Evolutionary conservation across 2,329 filamentous ascomycete genomes (phyloP).

Genomic region (Trichoderma sp.): DNA sequence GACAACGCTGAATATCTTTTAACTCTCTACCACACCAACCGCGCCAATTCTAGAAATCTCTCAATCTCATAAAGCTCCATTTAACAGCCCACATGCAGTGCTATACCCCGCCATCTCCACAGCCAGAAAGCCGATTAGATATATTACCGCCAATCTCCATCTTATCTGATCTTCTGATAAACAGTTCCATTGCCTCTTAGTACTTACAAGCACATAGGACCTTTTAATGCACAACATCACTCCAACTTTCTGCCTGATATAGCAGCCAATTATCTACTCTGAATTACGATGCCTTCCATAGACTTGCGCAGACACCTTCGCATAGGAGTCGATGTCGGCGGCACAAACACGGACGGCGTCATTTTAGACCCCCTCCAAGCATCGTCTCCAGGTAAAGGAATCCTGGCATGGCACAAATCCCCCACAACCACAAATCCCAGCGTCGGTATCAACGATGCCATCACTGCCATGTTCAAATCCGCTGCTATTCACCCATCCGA

Average conservation of each 20-base stretch:
- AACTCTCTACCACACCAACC: background rate
- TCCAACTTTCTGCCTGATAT: background rate
- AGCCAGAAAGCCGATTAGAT: conserved; percentile 1
- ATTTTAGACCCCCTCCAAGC: conserved; percentile 50
- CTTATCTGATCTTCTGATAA: conserved; percentile 27
- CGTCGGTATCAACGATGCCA: conserved; percentile 50
- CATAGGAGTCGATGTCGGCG: conserved; percentile 53
- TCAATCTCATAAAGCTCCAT: background rate
- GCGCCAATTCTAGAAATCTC: background rate
- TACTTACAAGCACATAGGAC: background rate
- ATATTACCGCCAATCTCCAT: background rate
- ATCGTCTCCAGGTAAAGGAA: conserved; percentile 45
- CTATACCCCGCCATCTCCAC: conserved; percentile 10
- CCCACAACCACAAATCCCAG: conserved; percentile 54
- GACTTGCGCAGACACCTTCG: conserved; percentile 38
- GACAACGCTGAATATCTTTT: background rate
- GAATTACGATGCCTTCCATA: conserved; percentile 26
- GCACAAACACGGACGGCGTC: conserved; percentile 59
- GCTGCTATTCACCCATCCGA: conserved; percentile 41
- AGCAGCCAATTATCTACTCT: background rate
- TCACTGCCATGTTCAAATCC: conserved; percentile 48
- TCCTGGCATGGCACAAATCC: conserved; percentile 55
- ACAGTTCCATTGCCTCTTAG: background rate
- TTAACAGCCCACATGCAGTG: background rate
- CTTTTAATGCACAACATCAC: background rate